phyloP scores from a whole-genome alignment of 2,329 filamentous ascomycete genomes.

The Pseudopithomyces chartarum region DNA sequence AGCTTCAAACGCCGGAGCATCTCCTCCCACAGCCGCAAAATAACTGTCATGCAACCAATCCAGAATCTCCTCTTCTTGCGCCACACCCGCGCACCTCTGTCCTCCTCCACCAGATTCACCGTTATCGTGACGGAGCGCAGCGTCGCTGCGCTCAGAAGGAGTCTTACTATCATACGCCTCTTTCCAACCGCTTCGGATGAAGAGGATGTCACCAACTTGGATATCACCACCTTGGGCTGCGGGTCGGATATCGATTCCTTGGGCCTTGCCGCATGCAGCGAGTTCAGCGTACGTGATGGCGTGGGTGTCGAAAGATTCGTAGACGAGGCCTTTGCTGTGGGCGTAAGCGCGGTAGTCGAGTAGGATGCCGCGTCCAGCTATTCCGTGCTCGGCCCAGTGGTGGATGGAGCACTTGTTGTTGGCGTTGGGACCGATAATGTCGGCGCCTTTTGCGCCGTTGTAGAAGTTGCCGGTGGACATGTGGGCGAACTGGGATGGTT shows the following conservation, averaged over 20 bases:
- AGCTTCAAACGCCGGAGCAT: slow-evolving; percentile 67
- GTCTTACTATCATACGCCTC: slow-evolving; percentile 59
- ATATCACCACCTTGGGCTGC: slow-evolving; percentile 60
- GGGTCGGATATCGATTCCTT: slow-evolving; percentile 66
- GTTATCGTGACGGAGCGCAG: slow-evolving; percentile 51
- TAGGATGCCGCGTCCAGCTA: slow-evolving; percentile 51
- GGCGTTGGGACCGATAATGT: slow-evolving; percentile 46
- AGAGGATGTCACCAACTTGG: slow-evolving; percentile 66
- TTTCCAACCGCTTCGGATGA: slow-evolving; percentile 68
- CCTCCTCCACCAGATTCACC: slow-evolving; percentile 45
- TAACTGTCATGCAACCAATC: slow-evolving; percentile 73
- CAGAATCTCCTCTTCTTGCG: slow-evolving; percentile 60
- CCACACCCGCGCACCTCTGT: slow-evolving; percentile 55
- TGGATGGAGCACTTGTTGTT: slow-evolving; percentile 54
- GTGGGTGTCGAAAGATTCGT: slow-evolving; percentile 49
- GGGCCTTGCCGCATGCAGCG: slow-evolving; percentile 61
- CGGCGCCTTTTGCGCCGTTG: slow-evolving; percentile 47
- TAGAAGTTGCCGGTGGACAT: slow-evolving; percentile 47
- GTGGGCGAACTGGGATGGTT: slow-evolving; percentile 42
- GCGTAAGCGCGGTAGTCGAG: slow-evolving; percentile 52
- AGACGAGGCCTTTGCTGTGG: slow-evolving; percentile 47
- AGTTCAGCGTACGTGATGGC: slow-evolving; percentile 55
- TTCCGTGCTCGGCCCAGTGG: slow-evolving; percentile 52
- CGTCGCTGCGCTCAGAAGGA: slow-evolving; percentile 38
- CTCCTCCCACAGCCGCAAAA: slow-evolving; percentile 69